Base-by-base conservation (phyloP, 352 stramenopile species). In the Phytophthora pseudosyringae region DNA sequence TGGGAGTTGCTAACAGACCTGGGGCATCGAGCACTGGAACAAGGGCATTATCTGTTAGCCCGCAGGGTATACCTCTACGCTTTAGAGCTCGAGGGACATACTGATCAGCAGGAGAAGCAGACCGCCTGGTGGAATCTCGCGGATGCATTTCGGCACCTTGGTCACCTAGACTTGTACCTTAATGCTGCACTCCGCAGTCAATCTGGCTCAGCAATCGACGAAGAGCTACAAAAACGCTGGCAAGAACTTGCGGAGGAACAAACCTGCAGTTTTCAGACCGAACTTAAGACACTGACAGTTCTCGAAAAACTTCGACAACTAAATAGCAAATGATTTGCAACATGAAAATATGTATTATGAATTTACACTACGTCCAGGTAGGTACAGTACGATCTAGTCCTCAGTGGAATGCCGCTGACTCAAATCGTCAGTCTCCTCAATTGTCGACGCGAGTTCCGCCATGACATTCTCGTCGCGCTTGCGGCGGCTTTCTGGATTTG, bases 71-170 rank as follows among this genome's bases (percentile, higher is more conserved):
- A 86, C 38, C 53, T 86, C 7, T 82, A 88, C 29, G 79, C 73
- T 12, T 58, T 91, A 38, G 68, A 83, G 21, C 66, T 72, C 39
- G 12, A 45, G 32, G 0, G 21, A 21, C 21, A 21, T 21, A 2
- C 3, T 7, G 18, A 40, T 12, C 35, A 66, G 12, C 26, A 51
- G 10, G 71, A 80, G 31, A 44, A 43, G 15, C 65, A 59, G 12
- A 47, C 44, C 3, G 64, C 71, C 28, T 93, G 82, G 82, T 81
- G 80, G 69, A 64, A 47, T 16, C 69, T 93, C n/a, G 75, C 75
- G 3, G 82, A 93, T 58, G 59, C 73, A 6, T 88, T 91, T 61
- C 79, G 79, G 0, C 84, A 91, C 45, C 52, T 93, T 16, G 80
- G 80, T 0, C 65, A 76, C 15, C 13, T 89, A 5, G 80, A 88